phyloP scores from a whole-genome alignment of 2,329 filamentous ascomycete genomes.

The Cladophialophora exuberans region DNA sequence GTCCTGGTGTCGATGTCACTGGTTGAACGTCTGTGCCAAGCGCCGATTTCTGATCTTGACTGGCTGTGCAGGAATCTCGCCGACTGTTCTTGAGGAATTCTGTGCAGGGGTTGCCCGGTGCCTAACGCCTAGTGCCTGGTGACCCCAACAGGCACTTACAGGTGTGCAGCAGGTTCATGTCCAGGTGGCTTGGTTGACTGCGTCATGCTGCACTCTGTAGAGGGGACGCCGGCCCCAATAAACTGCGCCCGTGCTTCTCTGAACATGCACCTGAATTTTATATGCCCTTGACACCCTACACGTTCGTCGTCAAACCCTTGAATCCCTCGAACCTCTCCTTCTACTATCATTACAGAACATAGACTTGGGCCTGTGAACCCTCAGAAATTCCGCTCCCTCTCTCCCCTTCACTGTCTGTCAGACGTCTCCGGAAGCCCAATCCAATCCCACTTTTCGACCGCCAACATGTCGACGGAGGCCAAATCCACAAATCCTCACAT shows the following conservation, averaged over 20 bases:
- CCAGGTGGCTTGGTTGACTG: too few relatives aligned
- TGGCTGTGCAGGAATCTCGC: too few relatives aligned
- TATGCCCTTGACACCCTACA: background rate
- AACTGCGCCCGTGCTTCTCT: constrained; percentile 10
- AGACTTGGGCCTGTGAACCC: background rate
- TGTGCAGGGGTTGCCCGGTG: too few relatives aligned
- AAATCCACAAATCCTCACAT: constrained; percentile 42
- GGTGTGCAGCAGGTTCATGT: too few relatives aligned
- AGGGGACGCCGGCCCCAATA: too few relatives aligned
- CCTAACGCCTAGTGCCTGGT: too few relatives aligned
- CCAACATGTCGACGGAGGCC: constrained; percentile 29
- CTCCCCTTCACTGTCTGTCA: background rate
- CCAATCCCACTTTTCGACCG: background rate
- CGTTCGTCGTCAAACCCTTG: background rate
- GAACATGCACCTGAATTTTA: constrained; percentile 3
- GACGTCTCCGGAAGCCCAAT: background rate
- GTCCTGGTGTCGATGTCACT: too few relatives aligned
- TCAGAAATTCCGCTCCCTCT: background rate
- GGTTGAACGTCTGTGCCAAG: constrained; percentile 1
- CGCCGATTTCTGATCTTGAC: too few relatives aligned
- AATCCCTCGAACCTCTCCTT: background rate
- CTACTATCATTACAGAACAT: background rate
- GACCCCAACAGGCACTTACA: too few relatives aligned
- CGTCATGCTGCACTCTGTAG: too few relatives aligned
- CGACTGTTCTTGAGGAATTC: too few relatives aligned